Conservation (phyloP, 2,329 filamentous ascomycete genomes). For the Scolecobasidium constrictum region DNA sequence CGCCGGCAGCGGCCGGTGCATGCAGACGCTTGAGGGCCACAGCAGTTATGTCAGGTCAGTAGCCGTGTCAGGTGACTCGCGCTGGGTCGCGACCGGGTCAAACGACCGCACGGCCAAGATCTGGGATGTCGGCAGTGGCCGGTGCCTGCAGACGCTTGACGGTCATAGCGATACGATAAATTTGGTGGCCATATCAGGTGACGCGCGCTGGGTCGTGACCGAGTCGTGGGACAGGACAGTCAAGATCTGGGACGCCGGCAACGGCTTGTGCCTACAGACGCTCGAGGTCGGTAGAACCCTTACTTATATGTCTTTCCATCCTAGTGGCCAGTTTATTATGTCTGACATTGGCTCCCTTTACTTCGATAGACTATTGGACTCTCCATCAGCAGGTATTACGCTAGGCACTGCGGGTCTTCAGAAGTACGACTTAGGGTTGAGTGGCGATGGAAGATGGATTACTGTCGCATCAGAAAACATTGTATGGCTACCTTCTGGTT, state of each 20-base stretch:
- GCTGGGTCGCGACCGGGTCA: constrained; percentile 8
- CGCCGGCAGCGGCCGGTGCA: constrained; percentile 11
- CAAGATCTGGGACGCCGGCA: too few relatives aligned
- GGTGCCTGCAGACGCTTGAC: constrained; percentile 10
- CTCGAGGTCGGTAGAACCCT: constrained; percentile 7
- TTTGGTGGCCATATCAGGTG: too few relatives aligned
- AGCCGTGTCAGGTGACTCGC: constrained; percentile 9
- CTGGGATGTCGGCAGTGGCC: constrained; percentile 13
- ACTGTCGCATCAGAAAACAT: constrained; percentile 8
- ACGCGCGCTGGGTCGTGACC: too few relatives aligned
- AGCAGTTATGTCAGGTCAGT: constrained; percentile 6
- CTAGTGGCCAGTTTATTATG: constrained; percentile 8
- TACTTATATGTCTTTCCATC: constrained; percentile 8
- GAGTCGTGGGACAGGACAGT: too few relatives aligned
- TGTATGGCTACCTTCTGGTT: constrained; percentile 9
- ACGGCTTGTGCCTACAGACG: too few relatives aligned
- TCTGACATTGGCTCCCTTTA: constrained; percentile 10
- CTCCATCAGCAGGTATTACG: neutral
- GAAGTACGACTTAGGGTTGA: constrained; percentile 2
- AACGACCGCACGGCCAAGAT: constrained; percentile 14
- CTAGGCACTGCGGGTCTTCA: constrained; percentile 2
- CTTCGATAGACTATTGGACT: constrained; percentile 1
- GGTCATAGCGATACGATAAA: too few relatives aligned
- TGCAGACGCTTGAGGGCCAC: constrained; percentile 15
- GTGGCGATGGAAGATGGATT: constrained; percentile 8